Evolutionary conservation across 345 rosid genomes (phyloP), one percentile per base, ranked within the genome.

Genomic region (Salix caprea): DNA sequence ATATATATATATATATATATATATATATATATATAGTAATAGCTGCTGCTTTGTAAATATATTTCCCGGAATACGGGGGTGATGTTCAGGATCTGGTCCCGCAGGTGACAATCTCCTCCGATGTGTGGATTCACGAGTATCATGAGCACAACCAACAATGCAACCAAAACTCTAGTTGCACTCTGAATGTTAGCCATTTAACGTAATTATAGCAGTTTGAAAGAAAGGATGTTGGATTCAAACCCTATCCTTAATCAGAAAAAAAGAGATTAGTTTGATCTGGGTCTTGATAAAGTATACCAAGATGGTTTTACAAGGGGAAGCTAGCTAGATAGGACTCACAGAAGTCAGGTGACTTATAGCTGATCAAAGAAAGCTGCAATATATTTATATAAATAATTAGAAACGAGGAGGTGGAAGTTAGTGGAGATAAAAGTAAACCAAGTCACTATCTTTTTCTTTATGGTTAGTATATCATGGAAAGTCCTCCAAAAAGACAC

Each of bases 11-110:
- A 0, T 28, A 1, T 28, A 0, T 28, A 26, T 26, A 26, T 0
- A 26, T 26, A 26, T 0, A 26, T 26, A 26, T 0, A 26, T 26
- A 26, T 0, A 26, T 39, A 39, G 9, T 30, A 30, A 6, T 39
- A 39, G 42, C 42, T 39, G 23, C 60, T 2, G 60, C 21, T 54
- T 10, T 24, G 5, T 66, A 40, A 71, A 71, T 65, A 36, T 30
- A 30, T 68, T 79, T 46, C 36, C 40, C 1, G 71, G 80, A 12
- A 77, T 70, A 40, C 7, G 30, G 36, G 75, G 70, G 69, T 87
- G 82, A 75, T 87, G 89, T 42, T 77, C 78, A 67, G 81, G 74
- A 80, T 87, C 81, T 1, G 90, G 89, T 44, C 89, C 90, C 13
- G 77, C 87, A 0, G 89, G 90, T 2, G 86, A 73, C 37, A 75